Percentiles rank a stretch among this genome's conserved stretches.
phyloP scores from a whole-genome alignment of 192 early-diverging fungal species.

The Coemansia sp. region DNA sequence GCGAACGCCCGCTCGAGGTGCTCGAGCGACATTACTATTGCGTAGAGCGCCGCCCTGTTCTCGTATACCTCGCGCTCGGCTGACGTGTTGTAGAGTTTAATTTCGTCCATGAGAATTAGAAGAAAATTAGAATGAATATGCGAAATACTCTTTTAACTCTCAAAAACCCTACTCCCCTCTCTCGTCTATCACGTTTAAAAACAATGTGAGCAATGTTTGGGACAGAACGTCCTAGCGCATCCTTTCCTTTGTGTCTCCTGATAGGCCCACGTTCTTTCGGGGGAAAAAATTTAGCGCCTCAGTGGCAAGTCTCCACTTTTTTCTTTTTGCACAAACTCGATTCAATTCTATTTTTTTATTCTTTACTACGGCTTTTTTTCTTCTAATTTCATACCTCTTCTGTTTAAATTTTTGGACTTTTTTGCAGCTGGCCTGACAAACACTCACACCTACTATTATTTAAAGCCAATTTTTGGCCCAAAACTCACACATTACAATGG shows the following conservation, averaged over 20 bases:
- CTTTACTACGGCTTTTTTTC: slow-evolving; percentile 2
- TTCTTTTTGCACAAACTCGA: neutral
- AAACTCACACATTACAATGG: slow-evolving; percentile 18
- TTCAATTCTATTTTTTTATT: neutral
- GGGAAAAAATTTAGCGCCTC: neutral
- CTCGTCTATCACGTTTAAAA: neutral
- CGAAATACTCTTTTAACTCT: neutral
- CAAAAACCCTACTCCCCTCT: neutral
- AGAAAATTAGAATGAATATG: neutral
- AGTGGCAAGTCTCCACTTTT: neutral
- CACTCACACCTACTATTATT: neutral
- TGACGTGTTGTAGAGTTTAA: slow-evolving; percentile 77
- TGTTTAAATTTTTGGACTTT: slow-evolving; percentile 1
- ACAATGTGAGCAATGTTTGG: neutral
- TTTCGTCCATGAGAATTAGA: slow-evolving; percentile 55
- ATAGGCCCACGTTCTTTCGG: neutral
- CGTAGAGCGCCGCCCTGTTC: slow-evolving; percentile 89
- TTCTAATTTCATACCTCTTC: neutral
- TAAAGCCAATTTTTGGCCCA: neutral
- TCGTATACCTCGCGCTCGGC: slow-evolving; percentile 90
- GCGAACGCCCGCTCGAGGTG: slow-evolving; percentile 93
- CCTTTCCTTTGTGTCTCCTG: neutral
- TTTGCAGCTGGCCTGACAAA: slow-evolving; percentile 2
- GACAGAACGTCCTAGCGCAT: neutral
- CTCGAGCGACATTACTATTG: slow-evolving; percentile 89